A percentile compares a stretch with the other conserved stretches of the same genome.
phyloP scores from a whole-genome alignment of 2,329 filamentous ascomycete genomes.

The Fusarium keratoplasticum region DNA sequence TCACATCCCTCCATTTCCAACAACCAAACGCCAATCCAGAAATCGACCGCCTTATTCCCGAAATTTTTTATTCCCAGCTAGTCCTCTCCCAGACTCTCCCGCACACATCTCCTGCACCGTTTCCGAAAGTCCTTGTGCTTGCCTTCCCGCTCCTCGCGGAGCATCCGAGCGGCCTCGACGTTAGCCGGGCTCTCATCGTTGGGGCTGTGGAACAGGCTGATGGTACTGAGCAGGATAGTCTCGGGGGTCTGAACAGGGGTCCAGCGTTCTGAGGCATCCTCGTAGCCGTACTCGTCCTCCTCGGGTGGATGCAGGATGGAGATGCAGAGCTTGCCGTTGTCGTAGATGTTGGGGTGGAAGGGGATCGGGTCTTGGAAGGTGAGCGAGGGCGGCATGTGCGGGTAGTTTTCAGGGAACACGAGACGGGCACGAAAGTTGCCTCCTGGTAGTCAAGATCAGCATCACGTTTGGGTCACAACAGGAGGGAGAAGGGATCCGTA shows the following conservation, averaged over 20 bases:
- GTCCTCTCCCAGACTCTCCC: slow-evolving; percentile 84
- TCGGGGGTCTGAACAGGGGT: slow-evolving; percentile 94
- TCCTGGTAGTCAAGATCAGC: slow-evolving; percentile 62
- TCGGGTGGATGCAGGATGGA: slow-evolving; percentile 95
- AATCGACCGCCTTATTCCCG: background rate
- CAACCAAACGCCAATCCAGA: slow-evolving; percentile 24
- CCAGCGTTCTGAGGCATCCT: slow-evolving; percentile 91
- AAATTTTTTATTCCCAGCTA: slow-evolving; percentile 40
- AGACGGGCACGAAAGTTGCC: slow-evolving; percentile 92
- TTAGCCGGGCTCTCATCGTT: slow-evolving; percentile 98
- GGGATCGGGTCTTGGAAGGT: slow-evolving; percentile 85
- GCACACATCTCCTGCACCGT: slow-evolving; percentile 80
- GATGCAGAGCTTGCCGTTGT: slow-evolving; percentile 90
- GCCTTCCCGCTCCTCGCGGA: slow-evolving; percentile 79
- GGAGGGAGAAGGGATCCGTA: slow-evolving; percentile 54
- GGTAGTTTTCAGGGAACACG: slow-evolving; percentile 86
- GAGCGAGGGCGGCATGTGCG: slow-evolving; percentile 87
- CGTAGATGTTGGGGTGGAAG: slow-evolving; percentile 96
- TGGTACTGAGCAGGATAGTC: slow-evolving; percentile 91
- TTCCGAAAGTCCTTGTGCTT: slow-evolving; percentile 79
- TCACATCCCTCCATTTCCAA: slow-evolving; percentile 6
- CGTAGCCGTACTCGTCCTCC: slow-evolving; percentile 95
- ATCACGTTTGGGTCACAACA: background rate
- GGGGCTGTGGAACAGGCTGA: slow-evolving; percentile 90
- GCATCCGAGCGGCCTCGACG: slow-evolving; percentile 88